A percentile compares a stretch with the other conserved stretches of the same genome.
These are phyloP conservation scores for Rhazya stricta DNA, from an alignment of 257 asterid species.

Conservation along the genomic window DNA sequence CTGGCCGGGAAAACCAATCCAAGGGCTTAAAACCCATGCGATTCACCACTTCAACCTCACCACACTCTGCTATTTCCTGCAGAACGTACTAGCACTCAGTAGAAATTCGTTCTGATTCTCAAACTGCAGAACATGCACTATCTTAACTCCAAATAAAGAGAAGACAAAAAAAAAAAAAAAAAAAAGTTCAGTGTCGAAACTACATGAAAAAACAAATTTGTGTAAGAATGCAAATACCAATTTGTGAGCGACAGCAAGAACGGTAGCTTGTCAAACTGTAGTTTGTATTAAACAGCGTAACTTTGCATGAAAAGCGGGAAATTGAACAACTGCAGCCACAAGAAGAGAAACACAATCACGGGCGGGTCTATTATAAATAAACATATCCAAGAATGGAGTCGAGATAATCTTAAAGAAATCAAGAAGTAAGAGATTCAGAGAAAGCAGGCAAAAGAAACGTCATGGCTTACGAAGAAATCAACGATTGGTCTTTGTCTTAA, in stretches of 20 bases:
- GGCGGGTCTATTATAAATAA: background rate
- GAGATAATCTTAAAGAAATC: background rate
- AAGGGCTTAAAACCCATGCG: slow-evolving; percentile 69
- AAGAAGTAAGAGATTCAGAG: background rate
- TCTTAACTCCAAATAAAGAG: background rate
- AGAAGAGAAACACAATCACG: background rate
- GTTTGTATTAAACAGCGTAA: slow-evolving; percentile 2
- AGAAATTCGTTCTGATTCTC: background rate
- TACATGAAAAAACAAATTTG: too few relatives aligned
- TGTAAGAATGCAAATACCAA: background rate
- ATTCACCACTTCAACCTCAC: slow-evolving; percentile 8
- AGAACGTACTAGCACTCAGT: background rate
- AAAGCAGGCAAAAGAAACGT: background rate
- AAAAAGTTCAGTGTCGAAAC: background rate
- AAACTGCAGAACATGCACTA: background rate
- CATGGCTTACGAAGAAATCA: slow-evolving; percentile 9
- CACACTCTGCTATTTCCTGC: background rate
- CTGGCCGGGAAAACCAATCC: slow-evolving; percentile 90
- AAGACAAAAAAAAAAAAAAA: too few relatives aligned
- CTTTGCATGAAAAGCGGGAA: slow-evolving; percentile 4
- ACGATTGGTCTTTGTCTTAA: background rate
- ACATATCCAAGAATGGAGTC: background rate
- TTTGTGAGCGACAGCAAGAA: background rate
- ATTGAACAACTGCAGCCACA: background rate
- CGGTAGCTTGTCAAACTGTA: background rate